Conservation (phyloP, 2,329 filamentous ascomycete genomes). For the Hawksworthiomyces lignivorus region DNA sequence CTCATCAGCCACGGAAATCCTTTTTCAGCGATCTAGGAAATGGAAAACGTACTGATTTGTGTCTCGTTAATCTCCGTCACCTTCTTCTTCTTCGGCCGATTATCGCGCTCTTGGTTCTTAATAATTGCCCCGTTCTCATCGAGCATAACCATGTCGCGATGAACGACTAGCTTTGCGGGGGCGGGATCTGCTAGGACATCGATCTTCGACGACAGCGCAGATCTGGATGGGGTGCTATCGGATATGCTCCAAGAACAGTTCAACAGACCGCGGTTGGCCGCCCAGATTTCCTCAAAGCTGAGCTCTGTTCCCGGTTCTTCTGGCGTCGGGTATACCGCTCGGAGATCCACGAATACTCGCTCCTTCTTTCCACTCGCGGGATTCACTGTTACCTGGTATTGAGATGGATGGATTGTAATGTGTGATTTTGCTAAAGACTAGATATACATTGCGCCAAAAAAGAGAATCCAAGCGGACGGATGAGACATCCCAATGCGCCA, state of each 20-base stretch:
- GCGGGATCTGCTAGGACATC: constrained; percentile 23
- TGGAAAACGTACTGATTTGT: constrained; percentile 65
- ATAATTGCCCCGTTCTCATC: constrained; percentile 53
- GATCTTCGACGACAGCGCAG: constrained; percentile 15
- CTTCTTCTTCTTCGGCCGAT: constrained; percentile 61
- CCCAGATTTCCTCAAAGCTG: constrained; percentile 88
- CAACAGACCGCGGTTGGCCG: constrained; percentile 64
- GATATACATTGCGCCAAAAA: constrained; percentile 31
- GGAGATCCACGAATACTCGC: constrained; percentile 78
- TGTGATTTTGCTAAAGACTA: constrained; percentile 52
- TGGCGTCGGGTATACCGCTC: constrained; percentile 74
- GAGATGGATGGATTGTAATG: constrained; percentile 60
- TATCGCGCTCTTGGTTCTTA: constrained; percentile 6
- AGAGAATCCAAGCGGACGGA: constrained; percentile 31
- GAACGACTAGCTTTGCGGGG: constrained; percentile 31
- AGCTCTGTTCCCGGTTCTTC: constrained; percentile 65
- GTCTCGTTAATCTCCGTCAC: constrained; percentile 82
- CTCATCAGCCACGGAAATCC: background rate
- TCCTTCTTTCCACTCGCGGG: constrained; percentile 76
- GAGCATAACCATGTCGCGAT: constrained; percentile 36
- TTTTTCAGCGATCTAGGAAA: background rate
- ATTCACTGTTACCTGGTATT: constrained; percentile 75
- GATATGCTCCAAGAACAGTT: constrained; percentile 52
- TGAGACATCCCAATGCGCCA: constrained; percentile 22
- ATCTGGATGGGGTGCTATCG: no score